Percentiles rank a stretch among this genome's conserved stretches.
phyloP scores from a whole-genome alignment of 2,329 filamentous ascomycete species.

The Cercospora zeina region DNA sequence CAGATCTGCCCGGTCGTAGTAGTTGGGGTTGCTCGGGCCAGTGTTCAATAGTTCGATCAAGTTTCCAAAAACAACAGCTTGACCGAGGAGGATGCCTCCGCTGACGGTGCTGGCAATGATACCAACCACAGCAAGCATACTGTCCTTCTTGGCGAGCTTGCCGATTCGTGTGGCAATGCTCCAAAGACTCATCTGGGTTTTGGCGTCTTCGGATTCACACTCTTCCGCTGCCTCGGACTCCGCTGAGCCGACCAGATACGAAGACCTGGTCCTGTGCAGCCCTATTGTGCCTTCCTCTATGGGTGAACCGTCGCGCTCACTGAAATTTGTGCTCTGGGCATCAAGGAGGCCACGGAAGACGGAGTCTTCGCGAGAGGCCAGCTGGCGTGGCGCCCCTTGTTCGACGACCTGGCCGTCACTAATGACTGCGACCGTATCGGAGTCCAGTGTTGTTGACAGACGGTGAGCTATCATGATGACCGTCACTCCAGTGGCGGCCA shows the following conservation, averaged over 20 bases:
- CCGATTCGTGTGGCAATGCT: slow-evolving; percentile 23
- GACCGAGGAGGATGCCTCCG: slow-evolving; percentile 57
- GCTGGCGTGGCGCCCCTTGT: slow-evolving; percentile 60
- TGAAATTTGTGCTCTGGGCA: slow-evolving; percentile 31
- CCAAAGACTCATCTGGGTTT: slow-evolving; percentile 19
- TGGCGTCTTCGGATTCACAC: neutral
- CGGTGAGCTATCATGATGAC: slow-evolving; percentile 73
- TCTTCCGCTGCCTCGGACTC: neutral
- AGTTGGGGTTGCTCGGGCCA: slow-evolving; percentile 35
- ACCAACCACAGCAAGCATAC: slow-evolving; percentile 45
- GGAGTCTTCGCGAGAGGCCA: slow-evolving; percentile 44
- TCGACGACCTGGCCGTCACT: slow-evolving; percentile 66
- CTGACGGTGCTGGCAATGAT: slow-evolving; percentile 50
- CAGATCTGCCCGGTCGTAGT: slow-evolving; percentile 38
- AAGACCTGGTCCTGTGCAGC: slow-evolving; percentile 14
- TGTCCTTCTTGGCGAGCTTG: slow-evolving; percentile 40
- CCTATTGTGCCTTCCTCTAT: slow-evolving; percentile 15
- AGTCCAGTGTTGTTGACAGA: slow-evolving; percentile 74
- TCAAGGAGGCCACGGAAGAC: slow-evolving; percentile 36
- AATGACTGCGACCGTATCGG: slow-evolving; percentile 76
- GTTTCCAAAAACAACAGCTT: slow-evolving; percentile 59
- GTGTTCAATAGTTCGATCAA: slow-evolving; percentile 53
- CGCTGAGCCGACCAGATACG: neutral
- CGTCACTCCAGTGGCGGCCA: slow-evolving; percentile 56
- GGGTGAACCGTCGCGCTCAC: slow-evolving; percentile 1